These are phyloP conservation scores for Metschnikowia corniflorae DNA, from an alignment of 805 yeast genomes.

Conservation along the genomic window DNA sequence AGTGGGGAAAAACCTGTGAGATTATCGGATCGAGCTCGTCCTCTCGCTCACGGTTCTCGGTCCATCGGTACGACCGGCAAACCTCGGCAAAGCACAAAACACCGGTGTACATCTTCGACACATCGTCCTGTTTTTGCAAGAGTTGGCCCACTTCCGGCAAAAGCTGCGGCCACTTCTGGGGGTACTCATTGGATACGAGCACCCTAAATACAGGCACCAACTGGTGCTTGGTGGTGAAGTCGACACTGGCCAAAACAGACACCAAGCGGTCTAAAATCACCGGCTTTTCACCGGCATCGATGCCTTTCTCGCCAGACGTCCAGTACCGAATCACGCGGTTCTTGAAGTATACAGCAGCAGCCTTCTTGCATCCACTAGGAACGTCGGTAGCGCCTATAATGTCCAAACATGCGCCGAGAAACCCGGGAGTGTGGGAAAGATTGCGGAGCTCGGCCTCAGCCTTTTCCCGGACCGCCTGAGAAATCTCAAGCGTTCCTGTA, in stretches of 20 bases:
- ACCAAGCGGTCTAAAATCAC: constrained; percentile 66
- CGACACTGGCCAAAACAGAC: constrained; percentile 49
- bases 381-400: constrained; percentile 51
- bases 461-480: constrained; percentile 53
- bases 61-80: constrained; percentile 69
- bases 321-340: constrained; percentile 67
- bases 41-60: constrained; percentile 43
- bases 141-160: constrained; percentile 31
- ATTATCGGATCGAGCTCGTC: constrained; percentile 44
- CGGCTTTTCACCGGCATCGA: constrained; percentile 72
- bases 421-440: constrained; percentile 62
- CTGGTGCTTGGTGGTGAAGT: constrained; percentile 36
- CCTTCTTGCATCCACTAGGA: constrained; percentile 47
- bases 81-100: constrained; percentile 68
- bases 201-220: constrained; percentile 40
- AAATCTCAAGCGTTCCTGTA: constrained; percentile 71
- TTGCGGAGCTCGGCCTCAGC: constrained; percentile 68
- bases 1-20: constrained; percentile 56
- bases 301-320: constrained; percentile 32
- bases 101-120: constrained; percentile 54
- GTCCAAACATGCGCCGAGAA: constrained; percentile 78
- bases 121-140: constrained; percentile 26
- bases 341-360: constrained; percentile 82
- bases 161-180: constrained; percentile 35
- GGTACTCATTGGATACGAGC: constrained; percentile 33